A percentile compares a stretch with the other conserved stretches of the same genome.
phyloP scores from a whole-genome alignment of 805 yeast species.

The Isabelozyma pseudorhagii region DNA sequence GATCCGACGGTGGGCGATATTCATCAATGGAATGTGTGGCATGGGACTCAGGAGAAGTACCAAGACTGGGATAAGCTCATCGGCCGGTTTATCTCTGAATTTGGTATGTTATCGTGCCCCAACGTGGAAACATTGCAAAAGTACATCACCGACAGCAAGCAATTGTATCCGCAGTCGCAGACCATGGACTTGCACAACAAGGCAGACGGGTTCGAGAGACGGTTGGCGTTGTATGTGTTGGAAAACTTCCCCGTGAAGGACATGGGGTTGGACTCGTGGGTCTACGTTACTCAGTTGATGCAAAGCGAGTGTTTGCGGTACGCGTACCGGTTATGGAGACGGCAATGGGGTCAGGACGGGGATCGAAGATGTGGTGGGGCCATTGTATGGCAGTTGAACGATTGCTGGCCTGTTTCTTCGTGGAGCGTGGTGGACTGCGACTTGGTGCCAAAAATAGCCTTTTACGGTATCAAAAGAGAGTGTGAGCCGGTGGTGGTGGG shows the following conservation, averaged over 20 bases:
- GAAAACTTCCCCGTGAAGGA: constrained; percentile 38
- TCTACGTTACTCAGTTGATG: constrained; percentile 51
- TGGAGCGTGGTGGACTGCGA: constrained; percentile 48
- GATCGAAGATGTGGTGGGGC: constrained; percentile 42
- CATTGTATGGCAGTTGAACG: constrained; percentile 53
- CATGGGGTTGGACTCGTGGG: constrained; percentile 40
- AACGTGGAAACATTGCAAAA: constrained; percentile 28
- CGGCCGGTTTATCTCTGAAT: constrained; percentile 52
- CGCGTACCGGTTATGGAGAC: constrained; percentile 46
- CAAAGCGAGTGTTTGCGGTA: constrained; percentile 48
- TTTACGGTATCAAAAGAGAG: constrained; percentile 46
- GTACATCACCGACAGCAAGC: constrained; percentile 33
- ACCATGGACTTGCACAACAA: constrained; percentile 47
- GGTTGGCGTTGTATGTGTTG: constrained; percentile 44
- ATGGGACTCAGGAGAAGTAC: constrained; percentile 47
- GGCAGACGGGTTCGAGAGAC: constrained; percentile 45
- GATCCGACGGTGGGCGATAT: constrained; percentile 46
- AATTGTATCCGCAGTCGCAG: constrained; percentile 43
- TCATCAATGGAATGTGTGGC: constrained; percentile 61
- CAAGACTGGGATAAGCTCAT: constrained; percentile 46
- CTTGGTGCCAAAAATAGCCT: constrained; percentile 43
- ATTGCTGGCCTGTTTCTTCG: constrained; percentile 52
- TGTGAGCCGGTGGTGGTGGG: constrained; percentile 31
- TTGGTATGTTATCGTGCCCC: constrained; percentile 53
- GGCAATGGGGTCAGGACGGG: constrained; percentile 40